Evolutionary conservation across 202 grass and related monocot genomes (phyloP).

Genomic region (Schoenoplectus triqueter): DNA sequence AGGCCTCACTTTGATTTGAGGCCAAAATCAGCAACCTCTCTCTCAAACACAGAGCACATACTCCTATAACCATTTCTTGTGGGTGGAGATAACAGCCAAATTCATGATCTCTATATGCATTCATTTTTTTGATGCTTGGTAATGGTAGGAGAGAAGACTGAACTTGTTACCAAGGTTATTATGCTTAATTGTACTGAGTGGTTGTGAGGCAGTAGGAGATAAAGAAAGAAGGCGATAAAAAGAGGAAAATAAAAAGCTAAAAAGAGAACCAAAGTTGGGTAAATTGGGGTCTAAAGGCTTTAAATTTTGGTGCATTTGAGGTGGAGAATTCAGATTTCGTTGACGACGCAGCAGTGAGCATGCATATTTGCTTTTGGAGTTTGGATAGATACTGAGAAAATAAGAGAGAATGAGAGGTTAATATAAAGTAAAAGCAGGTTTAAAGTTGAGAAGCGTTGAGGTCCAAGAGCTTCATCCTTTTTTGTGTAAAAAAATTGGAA

Average conservation of each 20-base stretch:
- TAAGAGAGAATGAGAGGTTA: conserved; percentile 17
- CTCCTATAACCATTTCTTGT: conserved; percentile 55
- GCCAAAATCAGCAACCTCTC: conserved; percentile 69
- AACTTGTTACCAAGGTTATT: not conserved
- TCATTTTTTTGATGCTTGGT: conserved; percentile 26
- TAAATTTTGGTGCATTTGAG: conserved; percentile 28
- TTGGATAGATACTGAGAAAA: conserved; percentile 35
- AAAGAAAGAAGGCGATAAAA: not conserved
- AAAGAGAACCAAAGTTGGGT: conserved; percentile 33
- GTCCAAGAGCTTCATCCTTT: conserved; percentile 25
- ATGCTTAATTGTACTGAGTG: not conserved
- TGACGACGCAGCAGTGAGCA: conserved; percentile 10
- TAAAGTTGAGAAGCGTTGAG: conserved; percentile 12
- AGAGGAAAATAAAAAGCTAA: conserved; percentile 13
- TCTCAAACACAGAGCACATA: conserved; percentile 76
- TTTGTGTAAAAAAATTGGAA: conserved; percentile 23
- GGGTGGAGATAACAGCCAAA: conserved; percentile 65
- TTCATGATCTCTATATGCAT: conserved; percentile 37
- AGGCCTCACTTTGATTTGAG: conserved; percentile 30
- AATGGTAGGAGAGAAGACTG: not conserved
- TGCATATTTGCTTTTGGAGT: conserved; percentile 17
- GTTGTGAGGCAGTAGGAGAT: not conserved
- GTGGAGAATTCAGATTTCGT: conserved; percentile 28
- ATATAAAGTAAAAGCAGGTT: conserved; percentile 34
- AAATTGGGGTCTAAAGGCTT: conserved; percentile 19